Conservation (phyloP, 2,329 filamentous ascomycete species). For the Anisogramma anomala region DNA sequence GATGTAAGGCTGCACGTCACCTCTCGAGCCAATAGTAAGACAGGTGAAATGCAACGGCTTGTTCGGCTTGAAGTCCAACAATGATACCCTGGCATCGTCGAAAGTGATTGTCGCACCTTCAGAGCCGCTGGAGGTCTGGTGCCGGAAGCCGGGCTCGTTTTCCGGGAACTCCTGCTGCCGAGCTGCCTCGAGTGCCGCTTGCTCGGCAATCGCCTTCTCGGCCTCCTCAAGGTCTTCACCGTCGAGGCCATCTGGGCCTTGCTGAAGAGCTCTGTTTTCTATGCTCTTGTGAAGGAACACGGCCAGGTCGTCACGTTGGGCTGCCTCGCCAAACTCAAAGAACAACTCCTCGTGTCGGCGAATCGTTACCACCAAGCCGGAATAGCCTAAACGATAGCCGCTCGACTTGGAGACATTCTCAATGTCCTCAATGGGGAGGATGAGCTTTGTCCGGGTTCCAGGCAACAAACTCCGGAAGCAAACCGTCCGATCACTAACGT, state of each 20-base stretch:
- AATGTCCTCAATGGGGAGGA: conserved; percentile 80
- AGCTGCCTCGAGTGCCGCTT: conserved; percentile 68
- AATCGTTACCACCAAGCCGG: conserved; percentile 84
- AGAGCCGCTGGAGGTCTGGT: conserved; percentile 31
- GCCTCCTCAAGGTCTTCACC: conserved; percentile 60
- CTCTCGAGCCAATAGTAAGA: conserved; percentile 87
- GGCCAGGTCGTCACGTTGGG: conserved; percentile 77
- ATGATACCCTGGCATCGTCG: conserved; percentile 77
- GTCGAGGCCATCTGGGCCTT: conserved; percentile 56
- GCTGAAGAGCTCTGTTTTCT: conserved; percentile 58
- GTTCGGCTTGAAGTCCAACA: conserved; percentile 81
- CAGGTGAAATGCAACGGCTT: conserved; percentile 77
- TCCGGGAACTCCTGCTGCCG: conserved; percentile 42
- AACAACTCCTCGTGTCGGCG: conserved; percentile 91
- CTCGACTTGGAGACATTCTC: conserved; percentile 93
- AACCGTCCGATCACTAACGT: conserved; percentile 76
- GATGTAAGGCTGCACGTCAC: conserved; percentile 96
- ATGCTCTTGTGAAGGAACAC: conserved; percentile 68
- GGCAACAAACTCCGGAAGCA: conserved; percentile 89
- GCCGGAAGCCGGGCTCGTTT: conserved; percentile 40
- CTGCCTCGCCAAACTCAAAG: conserved; percentile 75
- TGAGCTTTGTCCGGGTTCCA: conserved; percentile 82
- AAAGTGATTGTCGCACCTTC: conserved; percentile 70
- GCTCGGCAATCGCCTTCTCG: conserved; percentile 66
- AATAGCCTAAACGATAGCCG: conserved; percentile 84